Conservation (phyloP, 2,329 filamentous ascomycete species). For the Mollisiaceae sp. region DNA sequence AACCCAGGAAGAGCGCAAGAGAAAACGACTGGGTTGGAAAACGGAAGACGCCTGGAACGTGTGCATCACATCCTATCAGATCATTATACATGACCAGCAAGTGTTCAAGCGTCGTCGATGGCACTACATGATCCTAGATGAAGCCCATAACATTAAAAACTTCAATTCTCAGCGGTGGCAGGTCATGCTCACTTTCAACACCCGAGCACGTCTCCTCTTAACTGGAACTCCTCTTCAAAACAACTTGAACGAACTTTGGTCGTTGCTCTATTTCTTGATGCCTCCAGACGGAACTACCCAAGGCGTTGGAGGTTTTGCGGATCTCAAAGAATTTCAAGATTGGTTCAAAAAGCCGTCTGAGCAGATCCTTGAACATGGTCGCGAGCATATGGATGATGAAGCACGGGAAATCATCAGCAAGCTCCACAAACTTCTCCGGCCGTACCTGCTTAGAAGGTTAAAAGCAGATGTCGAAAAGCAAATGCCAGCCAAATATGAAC, state of each 20-base stretch:
- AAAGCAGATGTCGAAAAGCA: constrained; percentile 99
- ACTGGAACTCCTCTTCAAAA: constrained; percentile 97
- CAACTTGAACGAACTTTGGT: constrained; percentile 96
- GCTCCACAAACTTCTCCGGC: constrained; percentile 90
- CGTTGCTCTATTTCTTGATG: constrained; percentile 93
- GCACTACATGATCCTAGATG: constrained; percentile 98
- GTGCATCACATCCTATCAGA: constrained; percentile 95
- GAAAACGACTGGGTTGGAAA: constrained; percentile 91
- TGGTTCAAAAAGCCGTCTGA: constrained; percentile 96
- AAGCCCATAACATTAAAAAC: constrained; percentile 99
- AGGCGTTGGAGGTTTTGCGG: constrained; percentile 87
- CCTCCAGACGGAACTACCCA: constrained; percentile 77
- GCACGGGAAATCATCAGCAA: constrained; percentile 90
- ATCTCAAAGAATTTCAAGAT: constrained; percentile 93
- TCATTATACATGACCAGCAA: constrained; percentile 91
- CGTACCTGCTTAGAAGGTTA: constrained; percentile 86
- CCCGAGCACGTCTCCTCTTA: constrained; percentile 81
- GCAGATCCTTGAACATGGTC: constrained; percentile 92
- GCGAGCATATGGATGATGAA: constrained; percentile 93
- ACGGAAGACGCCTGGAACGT: constrained; percentile 96
- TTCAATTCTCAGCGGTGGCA: constrained; percentile 99
- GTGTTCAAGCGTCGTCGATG: constrained; percentile 91
- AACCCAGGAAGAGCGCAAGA: constrained; percentile 86
- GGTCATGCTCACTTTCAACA: constrained; percentile 91
- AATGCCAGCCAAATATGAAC: constrained; percentile 97